These are phyloP conservation scores for Exophiala sideris DNA, from an alignment of 2,329 filamentous ascomycete genomes.

Conservation along the genomic window DNA sequence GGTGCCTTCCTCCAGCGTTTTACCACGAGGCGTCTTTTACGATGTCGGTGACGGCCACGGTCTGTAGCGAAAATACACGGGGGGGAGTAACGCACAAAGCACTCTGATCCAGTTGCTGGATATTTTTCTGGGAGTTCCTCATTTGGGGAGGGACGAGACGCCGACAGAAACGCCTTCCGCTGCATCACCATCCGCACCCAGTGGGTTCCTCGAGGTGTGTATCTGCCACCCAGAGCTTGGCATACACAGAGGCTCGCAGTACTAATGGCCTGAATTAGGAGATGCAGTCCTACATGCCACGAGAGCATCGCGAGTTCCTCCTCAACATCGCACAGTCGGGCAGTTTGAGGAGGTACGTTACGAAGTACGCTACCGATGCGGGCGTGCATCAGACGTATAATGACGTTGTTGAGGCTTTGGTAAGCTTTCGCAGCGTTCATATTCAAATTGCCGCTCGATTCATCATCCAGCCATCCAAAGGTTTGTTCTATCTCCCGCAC, in stretches of 20 bases:
- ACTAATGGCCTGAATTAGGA: neutral
- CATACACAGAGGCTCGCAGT: neutral
- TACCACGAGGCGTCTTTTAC: conserved; percentile 5
- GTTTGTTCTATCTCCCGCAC: neutral
- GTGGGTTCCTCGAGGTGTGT: conserved; percentile 1
- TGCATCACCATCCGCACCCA: neutral
- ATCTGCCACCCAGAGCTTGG: neutral
- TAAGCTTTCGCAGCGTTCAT: neutral
- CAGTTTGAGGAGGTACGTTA: neutral
- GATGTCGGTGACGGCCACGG: neutral
- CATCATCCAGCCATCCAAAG: too few relatives aligned
- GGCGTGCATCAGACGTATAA: neutral
- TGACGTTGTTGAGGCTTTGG: neutral
- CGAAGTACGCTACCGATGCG: neutral
- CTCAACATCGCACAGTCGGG: neutral
- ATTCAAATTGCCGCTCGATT: neutral
- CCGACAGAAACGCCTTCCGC: neutral
- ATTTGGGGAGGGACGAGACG: neutral
- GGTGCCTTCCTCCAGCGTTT: neutral
- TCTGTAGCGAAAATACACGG: conserved; percentile 4
- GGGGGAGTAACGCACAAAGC: conserved; percentile 15
- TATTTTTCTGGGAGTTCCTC: conserved; percentile 13
- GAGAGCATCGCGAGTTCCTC: conserved; percentile 15
- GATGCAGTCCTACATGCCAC: conserved; percentile 17
- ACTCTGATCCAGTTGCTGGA: conserved; percentile 19